Conservation (phyloP, 2,329 filamentous ascomycete species). For the Gliomastix tumulicola region DNA sequence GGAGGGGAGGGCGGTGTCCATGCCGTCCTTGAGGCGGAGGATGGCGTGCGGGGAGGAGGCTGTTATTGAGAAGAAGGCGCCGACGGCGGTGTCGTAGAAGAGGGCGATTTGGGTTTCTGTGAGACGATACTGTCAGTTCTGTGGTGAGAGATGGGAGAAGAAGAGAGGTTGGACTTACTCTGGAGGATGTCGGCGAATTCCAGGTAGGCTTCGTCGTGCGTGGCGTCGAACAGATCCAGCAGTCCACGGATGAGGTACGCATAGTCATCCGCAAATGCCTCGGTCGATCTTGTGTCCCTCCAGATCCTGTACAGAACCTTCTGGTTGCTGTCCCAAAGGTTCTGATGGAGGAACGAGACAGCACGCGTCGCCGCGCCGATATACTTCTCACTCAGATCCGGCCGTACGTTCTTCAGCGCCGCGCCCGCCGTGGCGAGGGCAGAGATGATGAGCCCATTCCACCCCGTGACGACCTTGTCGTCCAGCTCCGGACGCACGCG, state of each 20-base stretch:
- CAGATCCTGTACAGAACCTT: conserved; percentile 69
- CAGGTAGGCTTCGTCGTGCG: conserved; percentile 67
- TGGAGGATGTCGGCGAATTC: conserved; percentile 79
- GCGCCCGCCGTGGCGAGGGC: conserved; percentile 71
- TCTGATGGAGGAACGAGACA: conserved; percentile 62
- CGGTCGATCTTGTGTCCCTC: conserved; percentile 55
- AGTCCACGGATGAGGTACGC: conserved; percentile 80
- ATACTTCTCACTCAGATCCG: conserved; percentile 52
- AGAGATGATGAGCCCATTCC: conserved; percentile 84
- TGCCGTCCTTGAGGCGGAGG: conserved; percentile 87
- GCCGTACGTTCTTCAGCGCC: conserved; percentile 55
- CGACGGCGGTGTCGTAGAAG: conserved; percentile 66
- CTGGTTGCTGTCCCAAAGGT: conserved; percentile 61
- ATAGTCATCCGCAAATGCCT: conserved; percentile 89
- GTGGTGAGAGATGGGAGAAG: neutral
- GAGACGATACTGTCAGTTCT: neutral
- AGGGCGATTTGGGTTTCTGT: conserved; percentile 63
- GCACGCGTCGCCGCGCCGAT: conserved; percentile 60
- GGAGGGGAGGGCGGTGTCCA: conserved; percentile 86
- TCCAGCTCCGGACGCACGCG: conserved; percentile 74
- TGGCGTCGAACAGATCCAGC: conserved; percentile 77
- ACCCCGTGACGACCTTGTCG: conserved; percentile 79
- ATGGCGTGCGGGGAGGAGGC: conserved; percentile 61
- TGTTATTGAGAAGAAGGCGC: conserved; percentile 69
- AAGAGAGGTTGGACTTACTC: conserved; percentile 33